phyloP scores from a whole-genome alignment of 73 alveolate species.

The Stentor coeruleus region DNA sequence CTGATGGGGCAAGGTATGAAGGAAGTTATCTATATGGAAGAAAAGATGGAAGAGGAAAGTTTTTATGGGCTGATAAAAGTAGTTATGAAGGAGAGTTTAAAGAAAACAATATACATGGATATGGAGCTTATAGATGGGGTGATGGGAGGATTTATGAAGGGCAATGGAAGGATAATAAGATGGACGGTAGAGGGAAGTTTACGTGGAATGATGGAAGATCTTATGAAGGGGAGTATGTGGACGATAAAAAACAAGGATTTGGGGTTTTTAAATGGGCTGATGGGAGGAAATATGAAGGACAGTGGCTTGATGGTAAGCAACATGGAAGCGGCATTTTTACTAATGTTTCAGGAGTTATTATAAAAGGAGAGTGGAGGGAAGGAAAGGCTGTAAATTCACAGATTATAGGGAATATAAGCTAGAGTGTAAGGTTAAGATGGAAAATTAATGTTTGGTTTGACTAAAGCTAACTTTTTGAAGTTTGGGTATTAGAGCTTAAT shows the following conservation, averaged over 20 bases:
- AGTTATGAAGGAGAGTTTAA: conserved; percentile 67
- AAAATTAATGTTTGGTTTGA: no score
- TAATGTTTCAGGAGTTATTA: no score
- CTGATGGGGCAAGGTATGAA: conserved; percentile 39
- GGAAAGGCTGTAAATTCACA: no score
- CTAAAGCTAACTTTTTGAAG: no score
- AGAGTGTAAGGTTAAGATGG: no score
- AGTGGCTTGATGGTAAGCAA: conserved; percentile 54
- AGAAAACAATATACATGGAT: conserved; percentile 54
- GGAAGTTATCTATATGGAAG: conserved; percentile 30
- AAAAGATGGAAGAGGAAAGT: conserved; percentile 40
- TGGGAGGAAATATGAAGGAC: conserved; percentile 44
- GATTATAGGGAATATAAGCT: no score
- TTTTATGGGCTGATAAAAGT: conserved; percentile 47
- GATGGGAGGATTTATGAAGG: conserved; percentile 67
- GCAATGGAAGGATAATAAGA: conserved; percentile 79
- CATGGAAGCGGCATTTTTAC: conserved; percentile 38
- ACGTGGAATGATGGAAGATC: conserved; percentile 88
- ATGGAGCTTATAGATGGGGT: conserved; percentile 50
- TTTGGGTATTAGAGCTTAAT: no score
- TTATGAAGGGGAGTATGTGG: conserved; percentile 73
- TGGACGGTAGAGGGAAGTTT: conserved; percentile 88
- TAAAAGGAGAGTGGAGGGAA: no score
- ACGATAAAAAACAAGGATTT: conserved; percentile 60
- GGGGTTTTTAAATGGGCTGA: conserved; percentile 45